Evolutionary conservation across 73 alveolate species (phyloP), one percentile per base, ranked within the genome.

Genomic region (Paramecium pentaurelia): DNA sequence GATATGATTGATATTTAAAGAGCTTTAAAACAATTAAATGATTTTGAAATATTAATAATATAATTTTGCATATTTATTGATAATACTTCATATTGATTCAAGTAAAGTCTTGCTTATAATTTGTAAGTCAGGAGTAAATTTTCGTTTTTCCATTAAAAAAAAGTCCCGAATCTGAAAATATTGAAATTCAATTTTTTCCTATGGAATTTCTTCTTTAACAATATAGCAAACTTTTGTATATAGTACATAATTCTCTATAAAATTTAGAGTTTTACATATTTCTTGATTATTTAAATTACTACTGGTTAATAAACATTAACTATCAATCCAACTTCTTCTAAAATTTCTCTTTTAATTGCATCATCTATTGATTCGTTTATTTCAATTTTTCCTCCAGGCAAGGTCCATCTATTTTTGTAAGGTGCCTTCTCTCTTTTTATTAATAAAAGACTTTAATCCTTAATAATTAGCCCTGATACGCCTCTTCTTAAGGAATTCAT

Each of bases 401-500:
- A 20, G 1, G 87, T 80, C 91, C 91, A 80, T 27, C 20, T 44
- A 36, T 80, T 80, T 25, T 44, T 18, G 28, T 44, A 80, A n/a
- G 91, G 91, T 45, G 36, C 47, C 47, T 80, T 80, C 25, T 80
- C 91, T 80, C 91, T 40, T 45, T 80, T 80, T 2, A 80, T 80
- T 25, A 80, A 18, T 27, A 80, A 10, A 20, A 80, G 20, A 16
- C 34, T 80, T 18, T 80, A 42, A 27, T 80, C 73, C 28, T 80
- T 20, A 10, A 45, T n/a, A n/a, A 80, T 80, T 28, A 80, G 11
- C 6, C 64, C 91, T 8, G 91, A 80, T 8, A 80, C 91, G 11
- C 54, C 91, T 25, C 22, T 40, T 47, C 51, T 80, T 6, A 64
- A 64, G 5, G 16, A 40, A 40, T 40, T 40, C 49, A 40, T 40